These are phyloP conservation scores for Boletus tylopilopsis DNA, from an alignment of 768 basidiomycete species.

Conservation along the genomic window DNA sequence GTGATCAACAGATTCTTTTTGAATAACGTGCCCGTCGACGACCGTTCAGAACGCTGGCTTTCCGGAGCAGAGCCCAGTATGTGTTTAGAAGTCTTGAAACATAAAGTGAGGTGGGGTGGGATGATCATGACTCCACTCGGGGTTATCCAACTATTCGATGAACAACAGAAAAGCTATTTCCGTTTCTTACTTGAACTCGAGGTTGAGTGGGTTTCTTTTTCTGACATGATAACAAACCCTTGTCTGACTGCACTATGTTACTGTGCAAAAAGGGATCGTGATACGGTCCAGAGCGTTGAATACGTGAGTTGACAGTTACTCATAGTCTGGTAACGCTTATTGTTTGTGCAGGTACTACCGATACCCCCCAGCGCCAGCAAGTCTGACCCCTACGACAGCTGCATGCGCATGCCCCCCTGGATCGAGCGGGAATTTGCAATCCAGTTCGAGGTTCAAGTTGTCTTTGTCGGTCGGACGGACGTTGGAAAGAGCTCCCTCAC, in stretches of 20 bases:
- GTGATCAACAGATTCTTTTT: background rate
- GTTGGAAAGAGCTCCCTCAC: slow-evolving; percentile 25
- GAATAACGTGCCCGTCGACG: background rate
- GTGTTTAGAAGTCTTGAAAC: background rate
- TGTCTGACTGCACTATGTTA: background rate
- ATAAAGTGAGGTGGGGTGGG: background rate
- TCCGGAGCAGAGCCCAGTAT: background rate
- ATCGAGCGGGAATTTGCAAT: too few relatives aligned
- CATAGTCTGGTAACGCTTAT: too few relatives aligned
- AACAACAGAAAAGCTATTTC: background rate
- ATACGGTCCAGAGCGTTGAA: too few relatives aligned
- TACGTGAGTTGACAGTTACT: too few relatives aligned
- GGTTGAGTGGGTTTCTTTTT: background rate
- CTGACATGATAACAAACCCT: background rate
- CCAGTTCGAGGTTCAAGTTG: slow-evolving; percentile 10
- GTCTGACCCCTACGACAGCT: background rate
- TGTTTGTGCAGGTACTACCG: too few relatives aligned
- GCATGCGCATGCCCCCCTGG: too few relatives aligned
- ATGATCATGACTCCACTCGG: too few relatives aligned
- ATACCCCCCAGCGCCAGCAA: too few relatives aligned
- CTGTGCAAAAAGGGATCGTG: background rate
- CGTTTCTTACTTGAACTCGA: background rate
- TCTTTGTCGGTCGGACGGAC: slow-evolving; percentile 25
- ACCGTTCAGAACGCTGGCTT: background rate
- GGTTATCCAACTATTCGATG: background rate